Evolutionary conservation across 1,284 basidiomycete species (phyloP).

Genomic region (Ceratobasidium papillatum): DNA sequence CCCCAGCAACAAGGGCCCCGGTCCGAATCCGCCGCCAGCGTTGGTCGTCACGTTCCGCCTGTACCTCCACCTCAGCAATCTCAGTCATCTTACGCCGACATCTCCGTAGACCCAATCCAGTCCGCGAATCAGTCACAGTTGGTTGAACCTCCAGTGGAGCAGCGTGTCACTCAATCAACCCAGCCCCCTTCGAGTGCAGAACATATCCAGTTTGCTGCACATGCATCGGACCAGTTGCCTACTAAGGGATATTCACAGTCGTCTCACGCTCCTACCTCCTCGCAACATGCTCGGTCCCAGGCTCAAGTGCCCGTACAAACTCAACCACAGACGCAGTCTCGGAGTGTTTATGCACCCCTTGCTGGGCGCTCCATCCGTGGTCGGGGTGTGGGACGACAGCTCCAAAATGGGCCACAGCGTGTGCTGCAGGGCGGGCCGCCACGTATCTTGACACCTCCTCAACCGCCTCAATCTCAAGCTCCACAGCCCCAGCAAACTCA

Average conservation of each 20-base stretch:
- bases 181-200: background rate
- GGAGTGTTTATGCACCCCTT: constrained; percentile 25
- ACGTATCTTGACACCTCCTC: constrained; percentile 14
- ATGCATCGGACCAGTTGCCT: background rate
- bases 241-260: background rate
- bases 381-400: constrained; percentile 17
- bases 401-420: constrained; percentile 18
- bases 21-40: background rate
- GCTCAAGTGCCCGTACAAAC: background rate
- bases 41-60: background rate
- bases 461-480: background rate
- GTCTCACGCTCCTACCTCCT: background rate
- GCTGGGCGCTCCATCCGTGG: constrained; percentile 28
- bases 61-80: background rate
- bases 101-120: background rate
- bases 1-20: constrained; percentile 1
- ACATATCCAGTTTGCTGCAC: background rate
- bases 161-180: background rate
- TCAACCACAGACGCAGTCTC: background rate
- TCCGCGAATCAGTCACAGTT: background rate
- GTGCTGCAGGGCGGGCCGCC: constrained; percentile 32
- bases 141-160: background rate
- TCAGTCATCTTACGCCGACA: background rate
- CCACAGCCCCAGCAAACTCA: background rate
- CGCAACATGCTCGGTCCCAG: constrained; percentile 3